A percentile compares a stretch with the other conserved stretches of the same genome.
Evolutionary conservation across 495 filamentous ascomycete species (phyloP).

Genomic region (Annulohypoxylon maeteangense): DNA sequence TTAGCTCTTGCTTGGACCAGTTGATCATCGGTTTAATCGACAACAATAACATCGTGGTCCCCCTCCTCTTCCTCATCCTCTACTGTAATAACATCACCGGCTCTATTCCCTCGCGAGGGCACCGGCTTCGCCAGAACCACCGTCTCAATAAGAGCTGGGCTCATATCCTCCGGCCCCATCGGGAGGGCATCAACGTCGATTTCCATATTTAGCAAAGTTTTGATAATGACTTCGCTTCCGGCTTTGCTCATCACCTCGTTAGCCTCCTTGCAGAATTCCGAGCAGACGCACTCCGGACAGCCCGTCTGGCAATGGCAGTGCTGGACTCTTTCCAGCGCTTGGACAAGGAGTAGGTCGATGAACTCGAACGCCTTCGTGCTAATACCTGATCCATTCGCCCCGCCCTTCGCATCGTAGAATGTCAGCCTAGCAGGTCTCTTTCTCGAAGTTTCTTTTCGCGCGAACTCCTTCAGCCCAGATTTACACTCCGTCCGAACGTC

Average conservation of each 20-base stretch:
- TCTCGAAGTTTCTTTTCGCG: constrained; percentile 66
- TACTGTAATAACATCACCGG: constrained; percentile 32
- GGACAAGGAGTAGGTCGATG: constrained; percentile 77
- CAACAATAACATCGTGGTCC: constrained; percentile 9
- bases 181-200: constrained; percentile 82
- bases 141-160: constrained; percentile 82
- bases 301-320: constrained; percentile 75
- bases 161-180: constrained; percentile 77
- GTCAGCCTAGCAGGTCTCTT: constrained; percentile 90
- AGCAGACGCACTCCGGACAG: constrained; percentile 87
- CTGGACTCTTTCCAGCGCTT: constrained; percentile 82
- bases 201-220: constrained; percentile 75
- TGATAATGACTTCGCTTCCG: constrained; percentile 82
- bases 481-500: constrained; percentile 97
- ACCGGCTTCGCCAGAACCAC: constrained; percentile 78
- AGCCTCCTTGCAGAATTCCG: constrained; percentile 84
- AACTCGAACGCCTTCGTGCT: constrained; percentile 94
- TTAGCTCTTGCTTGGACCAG: not conserved
- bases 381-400: constrained; percentile 83
- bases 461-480: constrained; percentile 78
- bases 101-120: constrained; percentile 41
- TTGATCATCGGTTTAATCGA: not conserved
- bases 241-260: constrained; percentile 96
- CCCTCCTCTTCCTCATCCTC: constrained; percentile 24
- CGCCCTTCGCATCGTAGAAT: constrained; percentile 95